Base-by-base conservation (phyloP, 2,329 filamentous ascomycete genomes). In the Alternaria hordeiaustralica region DNA sequence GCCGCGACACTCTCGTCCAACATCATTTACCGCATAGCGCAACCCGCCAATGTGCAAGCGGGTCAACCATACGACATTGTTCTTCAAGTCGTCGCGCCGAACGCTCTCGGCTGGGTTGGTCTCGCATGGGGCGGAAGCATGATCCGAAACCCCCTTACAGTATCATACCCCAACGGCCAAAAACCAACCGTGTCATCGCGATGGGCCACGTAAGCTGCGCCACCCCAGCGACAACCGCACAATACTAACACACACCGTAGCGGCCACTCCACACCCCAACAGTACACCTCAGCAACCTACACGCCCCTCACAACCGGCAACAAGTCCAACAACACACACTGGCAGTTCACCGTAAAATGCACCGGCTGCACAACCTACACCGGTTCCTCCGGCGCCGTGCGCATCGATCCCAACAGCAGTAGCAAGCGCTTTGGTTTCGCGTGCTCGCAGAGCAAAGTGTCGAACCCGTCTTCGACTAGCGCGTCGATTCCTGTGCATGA, bases 51-150 rank as follows among this genome's bases (percentile, higher is more conserved):
- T 43, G 66, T 72, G 1, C 63, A 67, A 6, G 49, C 69, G 23
- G 65, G 64, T 12, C 55, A 64, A 33, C 47, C 72, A 2, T 78
- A 73, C 57, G 72, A 76, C 58, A 46, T 71, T 28, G 75, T 78
- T 9, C 55, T 77, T 12, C 75, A 78, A 61, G 69, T 74, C 30
- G 64, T 76, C 21, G 72, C 71, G 6, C 74, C 75, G 1, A 72
- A 55, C 28, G 57, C 62, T 5, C 69, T 77, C 6, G 75, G 75
- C 15, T 78, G 75, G 75, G 69, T 65, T 28, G 75, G 74, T 4
- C 64, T 78, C 2, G 75, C 75, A 1, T 77, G 72, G 71, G 75
- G 75, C 20, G 75, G 75, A 13, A 74, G 60, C 50, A 78, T 78
- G 75, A 45, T 74, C n/a, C 66, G 66, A 18, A 77, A 76, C 57